Conservation (phyloP, 129 eudicot species). For the Tagetes patula region DNA sequence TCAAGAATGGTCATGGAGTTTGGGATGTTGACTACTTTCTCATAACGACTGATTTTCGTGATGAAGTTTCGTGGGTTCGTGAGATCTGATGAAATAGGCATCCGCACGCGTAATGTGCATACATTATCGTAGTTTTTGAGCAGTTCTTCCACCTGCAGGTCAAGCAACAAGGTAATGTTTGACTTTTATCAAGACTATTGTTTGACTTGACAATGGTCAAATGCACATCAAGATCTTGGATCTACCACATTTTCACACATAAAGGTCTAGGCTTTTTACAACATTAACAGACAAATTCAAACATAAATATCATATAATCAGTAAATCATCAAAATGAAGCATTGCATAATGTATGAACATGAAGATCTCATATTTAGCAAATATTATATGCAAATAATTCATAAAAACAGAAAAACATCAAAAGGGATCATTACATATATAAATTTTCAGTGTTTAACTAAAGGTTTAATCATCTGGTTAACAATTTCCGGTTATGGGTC, state of each 20-base stretch:
- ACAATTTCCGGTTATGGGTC: too few relatives aligned
- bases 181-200: background rate
- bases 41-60: conserved; percentile 17
- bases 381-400: too few relatives aligned
- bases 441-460: too few relatives aligned
- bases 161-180: background rate
- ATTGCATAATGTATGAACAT: too few relatives aligned
- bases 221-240: conserved; percentile 6
- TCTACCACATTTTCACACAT: background rate
- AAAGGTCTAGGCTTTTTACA: too few relatives aligned
- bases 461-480: too few relatives aligned
- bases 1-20: conserved; percentile 29
- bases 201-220: background rate
- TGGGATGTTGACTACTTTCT: conserved; percentile 25
- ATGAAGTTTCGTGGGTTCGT: conserved; percentile 25
- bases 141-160: conserved; percentile 19
- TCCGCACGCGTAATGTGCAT: conserved; percentile 25
- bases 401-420: too few relatives aligned
- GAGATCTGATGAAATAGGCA: conserved; percentile 24
- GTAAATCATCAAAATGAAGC: too few relatives aligned
- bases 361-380: too few relatives aligned
- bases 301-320: too few relatives aligned
- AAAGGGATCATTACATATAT: too few relatives aligned
- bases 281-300: background rate
- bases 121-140: conserved; percentile 22